phyloP scores from a whole-genome alignment of 768 basidiomycete species.

The Panaeolus cyanescens region DNA sequence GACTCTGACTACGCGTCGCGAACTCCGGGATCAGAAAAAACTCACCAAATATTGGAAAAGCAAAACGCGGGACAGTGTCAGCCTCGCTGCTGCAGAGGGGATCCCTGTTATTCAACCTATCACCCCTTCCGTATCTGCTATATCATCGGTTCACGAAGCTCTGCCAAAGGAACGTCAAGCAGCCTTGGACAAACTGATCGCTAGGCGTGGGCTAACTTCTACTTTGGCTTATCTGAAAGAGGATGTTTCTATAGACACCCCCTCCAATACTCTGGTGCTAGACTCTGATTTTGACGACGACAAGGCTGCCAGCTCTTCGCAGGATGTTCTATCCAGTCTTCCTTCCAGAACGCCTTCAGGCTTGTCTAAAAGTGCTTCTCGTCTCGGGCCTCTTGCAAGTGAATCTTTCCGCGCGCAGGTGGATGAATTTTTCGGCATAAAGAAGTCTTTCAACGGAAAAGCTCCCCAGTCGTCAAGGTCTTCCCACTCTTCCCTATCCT shows the following conservation, averaged over 20 bases:
- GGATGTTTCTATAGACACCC: background rate
- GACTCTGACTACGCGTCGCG: slow-evolving; percentile 44
- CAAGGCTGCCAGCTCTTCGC: background rate
- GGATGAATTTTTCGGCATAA: slow-evolving; percentile 20
- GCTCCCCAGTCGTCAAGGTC: slow-evolving; percentile 6
- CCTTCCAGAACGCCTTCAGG: slow-evolving; percentile 14
- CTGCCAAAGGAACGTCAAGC: slow-evolving; percentile 35
- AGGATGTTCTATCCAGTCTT: slow-evolving; percentile 5
- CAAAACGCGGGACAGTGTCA: slow-evolving; percentile 30
- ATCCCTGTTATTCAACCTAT: slow-evolving; percentile 16
- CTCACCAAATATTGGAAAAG: slow-evolving; percentile 49
- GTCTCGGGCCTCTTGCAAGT: slow-evolving; percentile 26
- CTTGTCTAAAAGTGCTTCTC: slow-evolving; percentile 10
- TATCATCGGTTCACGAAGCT: slow-evolving; percentile 37
- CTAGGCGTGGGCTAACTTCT: slow-evolving; percentile 14
- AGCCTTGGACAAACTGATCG: slow-evolving; percentile 42
- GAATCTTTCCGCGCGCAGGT: slow-evolving; percentile 26
- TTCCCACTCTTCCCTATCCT: background rate
- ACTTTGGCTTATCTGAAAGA: background rate
- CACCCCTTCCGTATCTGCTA: slow-evolving; percentile 40
- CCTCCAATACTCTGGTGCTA: background rate
- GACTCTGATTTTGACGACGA: background rate
- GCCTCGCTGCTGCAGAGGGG: slow-evolving; percentile 17
- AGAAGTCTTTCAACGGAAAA: slow-evolving; percentile 8
- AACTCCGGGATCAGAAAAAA: slow-evolving; percentile 45